Base-by-base conservation (phyloP, 2,329 filamentous ascomycete species). In the Rhexocercosporidium sp. region DNA sequence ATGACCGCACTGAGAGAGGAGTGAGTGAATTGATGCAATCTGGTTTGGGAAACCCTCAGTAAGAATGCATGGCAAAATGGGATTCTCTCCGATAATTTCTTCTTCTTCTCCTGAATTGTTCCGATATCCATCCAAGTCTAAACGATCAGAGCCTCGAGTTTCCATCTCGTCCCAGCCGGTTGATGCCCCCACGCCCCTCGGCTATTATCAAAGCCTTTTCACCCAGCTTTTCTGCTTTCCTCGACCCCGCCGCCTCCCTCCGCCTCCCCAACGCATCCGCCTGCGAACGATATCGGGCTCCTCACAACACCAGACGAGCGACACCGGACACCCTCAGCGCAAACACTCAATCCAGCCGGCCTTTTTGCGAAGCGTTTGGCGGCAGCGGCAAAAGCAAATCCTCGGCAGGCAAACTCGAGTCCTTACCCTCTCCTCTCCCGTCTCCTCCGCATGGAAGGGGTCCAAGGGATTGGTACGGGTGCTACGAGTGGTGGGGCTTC, bases 301-400 rank as follows among this genome's bases (percentile, higher is more conserved):
- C 37, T 56, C 31, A 54, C 49, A 63, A 22, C 14, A 53, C 34
- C 49, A 41, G 51, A 49, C 22, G 60, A 72, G 73, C 73, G 72
- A 74, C 62, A 73, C 71, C 73, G 73, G 73, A 73, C 70, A 70
- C 69, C 59, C 59, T 62, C 57, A 70, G 68, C 64, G 65, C 68
- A 72, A 64, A 68, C 62, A 62, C 69, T 62, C 59, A 34, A 64
- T n/a, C 62, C 67, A 53, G 51, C 67, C 69, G 61, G 49, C 20
- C 47, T 11, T 2, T 37, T 37, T 37, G 47, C 25, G 71, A 51
- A 34, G 29, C 62, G 39, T 34, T 46, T 37, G 59, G 47, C 61
- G 53, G 29, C 60, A 64, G 59, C 34, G 65, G 51, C 54, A 60
- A 68, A 66, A 64, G 49, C 49, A 67, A 65, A 63, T 25, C 59